phyloP scores from a whole-genome alignment of 1,284 basidiomycete species.

The Athelia sp. region DNA sequence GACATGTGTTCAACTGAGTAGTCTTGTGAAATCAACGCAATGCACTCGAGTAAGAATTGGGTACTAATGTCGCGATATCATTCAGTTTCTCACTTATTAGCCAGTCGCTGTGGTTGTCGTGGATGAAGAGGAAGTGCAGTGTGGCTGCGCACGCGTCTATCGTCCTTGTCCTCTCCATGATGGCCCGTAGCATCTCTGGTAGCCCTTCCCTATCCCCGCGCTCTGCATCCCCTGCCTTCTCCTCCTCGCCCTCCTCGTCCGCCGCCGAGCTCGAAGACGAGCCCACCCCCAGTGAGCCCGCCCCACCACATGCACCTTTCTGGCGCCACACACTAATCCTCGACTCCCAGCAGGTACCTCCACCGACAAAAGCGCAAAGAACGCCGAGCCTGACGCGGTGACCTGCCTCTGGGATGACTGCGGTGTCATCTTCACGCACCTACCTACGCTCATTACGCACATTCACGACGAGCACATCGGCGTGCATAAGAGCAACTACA shows the following conservation, averaged over 20 bases:
- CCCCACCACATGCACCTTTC: constrained; percentile 3
- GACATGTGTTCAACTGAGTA: no score
- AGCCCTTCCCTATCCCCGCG: constrained; percentile 16
- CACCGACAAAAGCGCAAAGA: constrained; percentile 23
- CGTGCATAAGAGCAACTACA: constrained; percentile 82
- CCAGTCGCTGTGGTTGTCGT: not conserved
- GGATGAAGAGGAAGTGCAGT: not conserved
- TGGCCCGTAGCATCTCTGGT: not conserved
- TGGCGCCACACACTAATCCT: constrained; percentile 16
- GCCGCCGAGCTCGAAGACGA: constrained; percentile 21
- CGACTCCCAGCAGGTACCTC: constrained; percentile 19
- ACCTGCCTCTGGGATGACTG: constrained; percentile 80
- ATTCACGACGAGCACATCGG: constrained; percentile 80
- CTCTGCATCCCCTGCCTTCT: constrained; percentile 16
- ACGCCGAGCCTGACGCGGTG: constrained; percentile 36
- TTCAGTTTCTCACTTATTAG: no score
- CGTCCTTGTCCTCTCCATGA: not conserved
- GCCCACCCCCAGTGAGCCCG: constrained; percentile 29
- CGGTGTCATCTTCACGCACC: constrained; percentile 61
- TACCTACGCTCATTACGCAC: constrained; percentile 72
- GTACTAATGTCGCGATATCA: no score
- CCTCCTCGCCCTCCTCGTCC: constrained; percentile 22
- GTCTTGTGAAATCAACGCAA: no score
- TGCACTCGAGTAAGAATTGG: no score
- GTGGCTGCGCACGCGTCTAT: not conserved